Conservation (phyloP, 1,284 basidiomycete species). For the Pseudozyma thailandica region DNA sequence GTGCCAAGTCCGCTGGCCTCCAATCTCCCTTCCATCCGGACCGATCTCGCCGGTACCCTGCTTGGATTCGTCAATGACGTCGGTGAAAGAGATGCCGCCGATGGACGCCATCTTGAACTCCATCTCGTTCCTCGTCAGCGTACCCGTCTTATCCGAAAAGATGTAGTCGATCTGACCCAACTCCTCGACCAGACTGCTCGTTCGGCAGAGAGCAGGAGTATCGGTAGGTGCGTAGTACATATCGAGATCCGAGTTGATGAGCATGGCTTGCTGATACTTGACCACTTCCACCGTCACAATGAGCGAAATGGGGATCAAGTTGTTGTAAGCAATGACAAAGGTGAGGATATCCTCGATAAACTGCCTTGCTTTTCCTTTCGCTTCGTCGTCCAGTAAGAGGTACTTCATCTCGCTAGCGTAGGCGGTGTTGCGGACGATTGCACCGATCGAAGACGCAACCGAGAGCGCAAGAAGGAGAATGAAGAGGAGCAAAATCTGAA, state of each 20-base stretch:
- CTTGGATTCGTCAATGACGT: conserved; percentile 84
- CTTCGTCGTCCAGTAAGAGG: conserved; percentile 63
- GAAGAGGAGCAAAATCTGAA: conserved; percentile 96
- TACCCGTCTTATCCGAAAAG: conserved; percentile 98
- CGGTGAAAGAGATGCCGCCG: conserved; percentile 87
- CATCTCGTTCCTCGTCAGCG: conserved; percentile 96
- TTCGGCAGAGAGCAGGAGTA: conserved; percentile 94
- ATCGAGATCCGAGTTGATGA: conserved; percentile 89
- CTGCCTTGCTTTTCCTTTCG: conserved; percentile 62
- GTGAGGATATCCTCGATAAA: conserved; percentile 85
- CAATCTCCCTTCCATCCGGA: conserved; percentile 68
- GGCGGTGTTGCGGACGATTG: conserved; percentile 74
- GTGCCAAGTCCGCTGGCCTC: conserved; percentile 79
- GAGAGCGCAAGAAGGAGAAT: conserved; percentile 86
- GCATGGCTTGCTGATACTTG: conserved; percentile 94
- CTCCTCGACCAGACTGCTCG: conserved; percentile 96
- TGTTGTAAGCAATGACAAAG: conserved; percentile 99
- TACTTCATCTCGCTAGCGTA: conserved; percentile 60
- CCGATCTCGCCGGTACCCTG: conserved; percentile 72
- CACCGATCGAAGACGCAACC: conserved; percentile 89
- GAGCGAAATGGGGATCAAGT: conserved; percentile 97
- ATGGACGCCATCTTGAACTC: conserved; percentile 93
- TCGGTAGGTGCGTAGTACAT: conserved; percentile 90
- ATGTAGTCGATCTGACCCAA: conserved; percentile 99
- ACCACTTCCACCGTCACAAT: conserved; percentile 99